Percentiles rank a stretch among this genome's conserved stretches.
phyloP scores from a whole-genome alignment of 768 basidiomycete species.

The Asterophora lycoperdoides region DNA sequence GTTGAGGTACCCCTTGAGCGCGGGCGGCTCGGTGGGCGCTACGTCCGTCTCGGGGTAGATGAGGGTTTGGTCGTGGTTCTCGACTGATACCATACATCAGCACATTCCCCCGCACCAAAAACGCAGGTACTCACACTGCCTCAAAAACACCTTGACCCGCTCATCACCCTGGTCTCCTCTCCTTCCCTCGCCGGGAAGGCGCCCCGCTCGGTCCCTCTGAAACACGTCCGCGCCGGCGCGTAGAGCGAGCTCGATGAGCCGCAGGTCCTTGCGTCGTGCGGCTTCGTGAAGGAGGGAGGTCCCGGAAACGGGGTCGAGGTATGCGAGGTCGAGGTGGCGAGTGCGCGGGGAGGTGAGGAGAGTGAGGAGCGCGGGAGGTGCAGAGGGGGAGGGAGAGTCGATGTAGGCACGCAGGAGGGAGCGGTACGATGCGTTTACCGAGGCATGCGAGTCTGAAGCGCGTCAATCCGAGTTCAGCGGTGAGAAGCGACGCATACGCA shows the following conservation, averaged over 20 bases:
- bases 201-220: conserved; percentile 72
- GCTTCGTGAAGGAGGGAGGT: conserved; percentile 84
- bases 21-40: conserved; percentile 45
- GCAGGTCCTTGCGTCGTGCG: conserved; percentile 72
- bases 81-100: conserved; percentile 41
- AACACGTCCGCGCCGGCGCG: conserved; percentile 88
- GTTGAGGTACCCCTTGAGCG: conserved; percentile 74
- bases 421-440: conserved; percentile 70
- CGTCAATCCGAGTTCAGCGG: background rate
- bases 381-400: conserved; percentile 46
- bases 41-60: conserved; percentile 36
- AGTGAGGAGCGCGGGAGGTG: conserved; percentile 43
- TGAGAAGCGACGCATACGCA: conserved; percentile 22
- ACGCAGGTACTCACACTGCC: conserved; percentile 58
- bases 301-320: conserved; percentile 76
- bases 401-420: conserved; percentile 72
- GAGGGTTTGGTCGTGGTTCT: conserved; percentile 74
- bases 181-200: conserved; percentile 55
- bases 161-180: conserved; percentile 81
- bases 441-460: conserved; percentile 49
- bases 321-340: conserved; percentile 69
- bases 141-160: conserved; percentile 72
- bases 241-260: conserved; percentile 78
- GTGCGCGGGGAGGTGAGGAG: conserved; percentile 68
- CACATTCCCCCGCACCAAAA: background rate